Base-by-base conservation (phyloP, 805 yeast genomes). In the Metschnikowia shivogae region DNA sequence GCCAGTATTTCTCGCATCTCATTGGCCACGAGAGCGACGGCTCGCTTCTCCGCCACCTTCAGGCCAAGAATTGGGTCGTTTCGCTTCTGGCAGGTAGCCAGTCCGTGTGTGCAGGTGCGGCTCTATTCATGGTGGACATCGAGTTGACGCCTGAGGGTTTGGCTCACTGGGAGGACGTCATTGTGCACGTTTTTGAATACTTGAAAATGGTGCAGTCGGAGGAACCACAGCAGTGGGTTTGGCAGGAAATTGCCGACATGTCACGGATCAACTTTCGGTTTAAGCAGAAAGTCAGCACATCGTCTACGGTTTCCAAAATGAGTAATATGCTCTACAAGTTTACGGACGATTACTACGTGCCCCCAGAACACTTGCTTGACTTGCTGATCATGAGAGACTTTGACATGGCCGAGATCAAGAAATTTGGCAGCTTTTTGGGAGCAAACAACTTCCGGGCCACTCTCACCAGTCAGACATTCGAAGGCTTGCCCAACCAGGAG, bases 21-120 rank as follows among this genome's bases (percentile, higher is more conserved):
- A 68, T 92, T 39, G 98, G 98, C 34, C 98, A 92, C 63, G 99
- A 92, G 67, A 86, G 93, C 39, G 74, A 82, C 39, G 98, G 98
- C 1, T 89, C 97, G 1, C 62, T 92, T 14, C 71, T 89, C 30
- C 77, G 82, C 45, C 76, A 73, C 52, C 76, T 92, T 53, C 92
- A 89, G 65, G 61, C 67, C 29, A 59, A 58, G 45, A 86, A 90
- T 11, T 86, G 90, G 89, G 96, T 92, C 6, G 84, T 79, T 53
- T 83, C 78, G 13, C 72, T 92, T 42, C 79, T 89, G 31, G 81
- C 89, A 29, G 96, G 96, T 7, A 74, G 79, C 34, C 74, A 80
- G 53, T 75, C 78, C 30, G 74, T 84, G 7, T 82, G 89, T 22
- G 72, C 80, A 37, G 93, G 85, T 2, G 80, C 74, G 47, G 83